These are phyloP conservation scores for Nicotiana otophora DNA, from an alignment of 257 asterid genomes.

Conservation along the genomic window DNA sequence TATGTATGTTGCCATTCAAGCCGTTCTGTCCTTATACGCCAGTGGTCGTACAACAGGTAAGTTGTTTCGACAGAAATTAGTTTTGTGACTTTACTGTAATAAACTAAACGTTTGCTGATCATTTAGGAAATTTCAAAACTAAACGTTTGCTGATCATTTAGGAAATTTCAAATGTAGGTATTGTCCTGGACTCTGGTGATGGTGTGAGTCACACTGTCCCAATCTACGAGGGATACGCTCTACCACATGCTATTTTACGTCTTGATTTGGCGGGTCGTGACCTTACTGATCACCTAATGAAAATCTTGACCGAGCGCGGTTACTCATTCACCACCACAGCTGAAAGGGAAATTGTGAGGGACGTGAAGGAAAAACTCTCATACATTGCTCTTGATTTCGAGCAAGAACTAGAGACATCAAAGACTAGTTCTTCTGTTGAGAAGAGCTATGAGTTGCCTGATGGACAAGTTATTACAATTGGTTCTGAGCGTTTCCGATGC, in stretches of 20 bases:
- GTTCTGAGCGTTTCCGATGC: constrained; percentile 36
- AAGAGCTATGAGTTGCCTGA: constrained; percentile 38
- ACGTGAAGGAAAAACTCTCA: constrained; percentile 33
- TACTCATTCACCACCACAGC: constrained; percentile 41
- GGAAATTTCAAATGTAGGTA: constrained; percentile 17
- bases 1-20: constrained; percentile 37
- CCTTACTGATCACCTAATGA: constrained; percentile 30
- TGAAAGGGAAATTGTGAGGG: constrained; percentile 39
- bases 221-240: constrained; percentile 37
- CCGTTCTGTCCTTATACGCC: constrained; percentile 33
- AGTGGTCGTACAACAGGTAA: constrained; percentile 41
- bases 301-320: constrained; percentile 39
- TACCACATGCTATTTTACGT: constrained; percentile 41
- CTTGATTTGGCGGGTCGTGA: constrained; percentile 41
- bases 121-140: background rate
- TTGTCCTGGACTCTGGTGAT: constrained; percentile 41
- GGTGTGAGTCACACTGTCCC: constrained; percentile 44
- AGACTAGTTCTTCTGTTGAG: constrained; percentile 35
- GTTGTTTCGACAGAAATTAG: no score
- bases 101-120: no score
- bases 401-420: constrained; percentile 34
- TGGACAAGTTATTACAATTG: constrained; percentile 38
- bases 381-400: constrained; percentile 37
- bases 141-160: no score
- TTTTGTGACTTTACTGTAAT: background rate